Conservation (phyloP, 306 rosid genomes). For the Corylus heterophylla region DNA sequence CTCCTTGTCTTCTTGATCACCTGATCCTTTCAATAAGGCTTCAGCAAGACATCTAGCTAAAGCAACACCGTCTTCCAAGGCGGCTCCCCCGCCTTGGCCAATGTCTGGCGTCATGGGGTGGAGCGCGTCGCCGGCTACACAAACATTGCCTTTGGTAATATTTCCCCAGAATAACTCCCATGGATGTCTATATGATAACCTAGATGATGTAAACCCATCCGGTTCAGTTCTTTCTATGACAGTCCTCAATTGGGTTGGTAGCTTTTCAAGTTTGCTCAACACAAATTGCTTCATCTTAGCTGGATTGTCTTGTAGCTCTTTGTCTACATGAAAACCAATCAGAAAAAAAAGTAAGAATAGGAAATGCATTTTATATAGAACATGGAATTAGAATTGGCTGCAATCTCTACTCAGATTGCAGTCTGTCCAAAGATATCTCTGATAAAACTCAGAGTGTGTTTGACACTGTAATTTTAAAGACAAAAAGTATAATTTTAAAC, state of each 20-base stretch:
- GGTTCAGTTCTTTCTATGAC: slow-evolving; percentile 25
- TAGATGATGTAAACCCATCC: slow-evolving; percentile 32
- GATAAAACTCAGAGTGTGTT: too few species aligned
- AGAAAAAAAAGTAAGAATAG: not conserved
- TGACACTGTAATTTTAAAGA: too few species aligned
- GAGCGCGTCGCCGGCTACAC: slow-evolving; percentile 69
- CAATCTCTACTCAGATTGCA: not conserved
- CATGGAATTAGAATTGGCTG: too few species aligned
- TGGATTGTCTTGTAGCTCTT: slow-evolving; percentile 18
- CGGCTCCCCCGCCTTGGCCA: slow-evolving; percentile 67
- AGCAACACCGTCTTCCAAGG: slow-evolving; percentile 64
- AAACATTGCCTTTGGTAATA: slow-evolving; percentile 63
- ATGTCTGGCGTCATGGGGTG: slow-evolving; percentile 74
- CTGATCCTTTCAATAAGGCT: slow-evolving; percentile 12
- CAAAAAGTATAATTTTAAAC: too few species aligned
- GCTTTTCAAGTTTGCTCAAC: slow-evolving; percentile 31
- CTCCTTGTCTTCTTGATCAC: not conserved
- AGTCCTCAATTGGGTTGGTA: slow-evolving; percentile 13
- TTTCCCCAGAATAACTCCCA: slow-evolving; percentile 66
- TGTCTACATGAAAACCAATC: slow-evolving; percentile 2
- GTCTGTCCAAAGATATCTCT: too few species aligned
- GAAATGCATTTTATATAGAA: too few species aligned
- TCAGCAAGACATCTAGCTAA: slow-evolving; percentile 32
- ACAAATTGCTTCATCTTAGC: slow-evolving; percentile 24
- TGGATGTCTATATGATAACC: slow-evolving; percentile 54